Evolutionary conservation across 208 protist species (phyloP).

Genomic region (Jaenimonas drosophilae): DNA sequence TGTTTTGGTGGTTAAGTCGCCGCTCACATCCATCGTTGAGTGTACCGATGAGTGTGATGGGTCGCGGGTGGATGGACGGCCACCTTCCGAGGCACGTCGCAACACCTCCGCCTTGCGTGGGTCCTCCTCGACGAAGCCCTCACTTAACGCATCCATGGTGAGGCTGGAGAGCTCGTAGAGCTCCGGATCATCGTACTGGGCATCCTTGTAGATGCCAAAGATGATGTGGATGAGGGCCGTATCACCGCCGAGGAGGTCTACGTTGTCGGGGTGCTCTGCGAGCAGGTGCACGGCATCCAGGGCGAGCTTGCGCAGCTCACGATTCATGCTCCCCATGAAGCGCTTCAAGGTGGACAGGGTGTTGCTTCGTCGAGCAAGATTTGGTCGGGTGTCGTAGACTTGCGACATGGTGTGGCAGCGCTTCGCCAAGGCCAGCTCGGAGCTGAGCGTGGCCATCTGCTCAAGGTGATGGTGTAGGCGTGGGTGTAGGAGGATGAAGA

Average conservation of each 20-base stretch:
- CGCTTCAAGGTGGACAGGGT: slow-evolving; percentile 70
- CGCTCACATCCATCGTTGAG: not conserved
- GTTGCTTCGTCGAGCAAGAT: slow-evolving; percentile 74
- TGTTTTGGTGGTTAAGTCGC: slow-evolving; percentile 4
- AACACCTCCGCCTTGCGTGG: slow-evolving; percentile 20
- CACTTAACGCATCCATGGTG: slow-evolving; percentile 33
- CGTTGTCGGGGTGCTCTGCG: slow-evolving; percentile 79
- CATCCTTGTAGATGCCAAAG: slow-evolving; percentile 53
- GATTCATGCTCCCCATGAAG: slow-evolving; percentile 73
- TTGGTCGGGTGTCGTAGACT: slow-evolving; percentile 68
- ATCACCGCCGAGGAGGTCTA: slow-evolving; percentile 52
- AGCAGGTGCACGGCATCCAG: slow-evolving; percentile 65
- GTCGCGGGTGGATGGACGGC: too few species aligned
- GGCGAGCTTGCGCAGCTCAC: slow-evolving; percentile 60
- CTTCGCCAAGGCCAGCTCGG: slow-evolving; percentile 70
- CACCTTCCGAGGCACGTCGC: slow-evolving; percentile 12
- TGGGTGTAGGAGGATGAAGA: not conserved
- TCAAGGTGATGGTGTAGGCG: not conserved
- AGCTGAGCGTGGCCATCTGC: slow-evolving; percentile 57
- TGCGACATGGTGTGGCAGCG: slow-evolving; percentile 62
- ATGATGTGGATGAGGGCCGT: slow-evolving; percentile 37
- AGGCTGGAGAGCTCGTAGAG: slow-evolving; percentile 38
- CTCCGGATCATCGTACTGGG: slow-evolving; percentile 74
- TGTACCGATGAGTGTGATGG: too few species aligned
- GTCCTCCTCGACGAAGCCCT: slow-evolving; percentile 33